Evolutionary conservation across 495 filamentous ascomycete species (phyloP).

Genomic region (Arthonia radiata): DNA sequence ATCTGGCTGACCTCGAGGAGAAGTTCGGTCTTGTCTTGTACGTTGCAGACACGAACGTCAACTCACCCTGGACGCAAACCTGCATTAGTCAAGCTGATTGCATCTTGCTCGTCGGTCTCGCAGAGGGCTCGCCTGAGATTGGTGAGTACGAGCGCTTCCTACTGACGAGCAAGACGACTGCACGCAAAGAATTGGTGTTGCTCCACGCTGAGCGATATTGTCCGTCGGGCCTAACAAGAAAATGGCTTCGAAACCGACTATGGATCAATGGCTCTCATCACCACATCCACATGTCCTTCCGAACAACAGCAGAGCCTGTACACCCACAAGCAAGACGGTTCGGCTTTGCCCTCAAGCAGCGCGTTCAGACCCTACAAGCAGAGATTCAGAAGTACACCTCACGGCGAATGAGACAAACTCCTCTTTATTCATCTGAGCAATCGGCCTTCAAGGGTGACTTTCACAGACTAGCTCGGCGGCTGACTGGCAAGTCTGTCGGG

Average conservation of each 20-base stretch:
- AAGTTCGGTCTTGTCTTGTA: constrained; percentile 91
- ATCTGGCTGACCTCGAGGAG: constrained; percentile 89
- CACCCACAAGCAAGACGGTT: constrained; percentile 55
- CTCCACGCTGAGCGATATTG: constrained; percentile 82
- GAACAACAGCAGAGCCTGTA: constrained; percentile 47
- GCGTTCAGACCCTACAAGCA: constrained; percentile 83
- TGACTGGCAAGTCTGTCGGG: constrained; percentile 87
- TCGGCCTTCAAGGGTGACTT: constrained; percentile 92
- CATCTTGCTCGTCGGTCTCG: constrained; percentile 74
- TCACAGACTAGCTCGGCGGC: constrained; percentile 66
- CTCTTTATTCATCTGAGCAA: constrained; percentile 73
- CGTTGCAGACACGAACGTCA: constrained; percentile 69
- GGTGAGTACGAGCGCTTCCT: constrained; percentile 93
- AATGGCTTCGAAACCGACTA: constrained; percentile 77
- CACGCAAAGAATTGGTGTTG: constrained; percentile 81
- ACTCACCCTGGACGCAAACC: constrained; percentile 92
- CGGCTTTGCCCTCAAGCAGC: constrained; percentile 67
- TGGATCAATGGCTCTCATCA: constrained; percentile 99
- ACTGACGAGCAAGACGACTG: constrained; percentile 90
- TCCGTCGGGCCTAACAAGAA: constrained; percentile 52
- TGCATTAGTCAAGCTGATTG: constrained; percentile 93
- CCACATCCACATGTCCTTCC: constrained; percentile 89
- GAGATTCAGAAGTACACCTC: constrained; percentile 97
- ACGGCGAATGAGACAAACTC: constrained; percentile 55
- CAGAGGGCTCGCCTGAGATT: constrained; percentile 69